A percentile compares a stretch with the other conserved stretches of the same genome.
These are phyloP conservation scores for Trifolium subterraneum DNA, from an alignment of 306 rosid species.

Conservation along the genomic window DNA sequence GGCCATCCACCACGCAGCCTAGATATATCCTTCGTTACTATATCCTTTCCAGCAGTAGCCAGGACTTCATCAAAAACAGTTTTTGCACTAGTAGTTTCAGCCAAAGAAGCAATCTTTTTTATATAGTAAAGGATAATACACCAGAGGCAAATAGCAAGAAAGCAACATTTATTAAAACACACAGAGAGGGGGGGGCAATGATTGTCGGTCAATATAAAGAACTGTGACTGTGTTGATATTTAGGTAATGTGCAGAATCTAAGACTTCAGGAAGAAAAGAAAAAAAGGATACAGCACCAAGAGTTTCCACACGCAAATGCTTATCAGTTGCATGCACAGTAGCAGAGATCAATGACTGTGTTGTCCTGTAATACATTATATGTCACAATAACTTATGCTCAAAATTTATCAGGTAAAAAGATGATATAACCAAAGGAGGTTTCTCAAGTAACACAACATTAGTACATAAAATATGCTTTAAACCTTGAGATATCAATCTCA, in stretches of 20 bases:
- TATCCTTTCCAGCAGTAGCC: constrained; percentile 89
- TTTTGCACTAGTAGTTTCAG: constrained; percentile 83
- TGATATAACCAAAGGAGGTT: constrained; percentile 26
- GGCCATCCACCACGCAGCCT: constrained; percentile 99
- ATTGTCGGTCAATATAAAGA: constrained; percentile 10
- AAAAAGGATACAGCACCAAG: constrained; percentile 97
- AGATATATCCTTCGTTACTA: constrained; percentile 87
- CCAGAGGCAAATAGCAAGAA: constrained; percentile 33
- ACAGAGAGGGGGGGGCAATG: too few relatives aligned
- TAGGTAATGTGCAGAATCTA: background rate
- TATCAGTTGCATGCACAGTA: constrained; percentile 72
- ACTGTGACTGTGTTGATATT: background rate
- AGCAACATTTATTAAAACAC: too few relatives aligned
- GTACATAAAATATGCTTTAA: constrained; percentile 37
- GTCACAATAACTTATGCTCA: constrained; percentile 39
- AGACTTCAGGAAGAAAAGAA: constrained; percentile 39
- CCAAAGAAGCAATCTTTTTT: constrained; percentile 87
- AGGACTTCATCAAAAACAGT: constrained; percentile 89
- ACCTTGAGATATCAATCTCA: constrained; percentile 90
- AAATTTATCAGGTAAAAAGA: constrained; percentile 35
- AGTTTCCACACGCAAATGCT: constrained; percentile 85
- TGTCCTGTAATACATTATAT: constrained; percentile 65
- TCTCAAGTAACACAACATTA: constrained; percentile 17
- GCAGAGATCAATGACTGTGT: constrained; percentile 91
- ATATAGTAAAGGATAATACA: constrained; percentile 58